Evolutionary conservation across 345 rosid genomes (phyloP).

Genomic region (Mercurialis annua): DNA sequence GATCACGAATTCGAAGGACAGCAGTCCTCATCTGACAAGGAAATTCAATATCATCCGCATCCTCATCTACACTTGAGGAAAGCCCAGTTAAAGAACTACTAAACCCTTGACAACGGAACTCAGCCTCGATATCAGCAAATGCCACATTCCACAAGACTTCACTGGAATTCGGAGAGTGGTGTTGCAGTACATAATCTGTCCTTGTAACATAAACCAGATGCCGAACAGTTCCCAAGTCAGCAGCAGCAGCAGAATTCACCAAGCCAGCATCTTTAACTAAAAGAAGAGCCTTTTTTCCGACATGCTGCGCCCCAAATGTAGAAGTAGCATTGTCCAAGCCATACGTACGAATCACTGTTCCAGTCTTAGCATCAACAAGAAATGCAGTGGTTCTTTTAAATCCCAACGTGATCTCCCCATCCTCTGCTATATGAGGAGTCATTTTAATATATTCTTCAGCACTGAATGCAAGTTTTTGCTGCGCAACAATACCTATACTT

Average conservation of each 20-base stretch:
- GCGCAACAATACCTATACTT: neutral
- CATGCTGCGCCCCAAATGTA: neutral
- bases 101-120: conserved; percentile 20
- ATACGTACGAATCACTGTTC: conserved; percentile 17
- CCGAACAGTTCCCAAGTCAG: conserved; percentile 16
- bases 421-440: conserved; percentile 23
- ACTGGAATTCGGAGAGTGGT: conserved; percentile 22
- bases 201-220: conserved; percentile 25
- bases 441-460: conserved; percentile 25
- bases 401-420: conserved; percentile 26
- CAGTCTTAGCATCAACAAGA: conserved; percentile 26
- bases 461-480: conserved; percentile 20
- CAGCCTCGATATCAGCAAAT: conserved; percentile 30
- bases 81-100: conserved; percentile 11
- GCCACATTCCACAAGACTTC: conserved; percentile 28
- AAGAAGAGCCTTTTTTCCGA: conserved; percentile 11
- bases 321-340: conserved; percentile 12
- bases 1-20: conserved; percentile 19
- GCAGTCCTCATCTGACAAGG: conserved; percentile 23
- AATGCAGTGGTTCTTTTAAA: conserved; percentile 25
- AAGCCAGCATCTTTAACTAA: conserved; percentile 9
- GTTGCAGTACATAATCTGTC: conserved; percentile 25
- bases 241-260: conserved; percentile 10
- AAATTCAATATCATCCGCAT: conserved; percentile 1
- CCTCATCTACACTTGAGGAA: neutral